A percentile compares a stretch with the other conserved stretches of the same genome.
phyloP scores from a whole-genome alignment of 2,329 filamentous ascomycete genomes.

The Penicillium sumatraense region DNA sequence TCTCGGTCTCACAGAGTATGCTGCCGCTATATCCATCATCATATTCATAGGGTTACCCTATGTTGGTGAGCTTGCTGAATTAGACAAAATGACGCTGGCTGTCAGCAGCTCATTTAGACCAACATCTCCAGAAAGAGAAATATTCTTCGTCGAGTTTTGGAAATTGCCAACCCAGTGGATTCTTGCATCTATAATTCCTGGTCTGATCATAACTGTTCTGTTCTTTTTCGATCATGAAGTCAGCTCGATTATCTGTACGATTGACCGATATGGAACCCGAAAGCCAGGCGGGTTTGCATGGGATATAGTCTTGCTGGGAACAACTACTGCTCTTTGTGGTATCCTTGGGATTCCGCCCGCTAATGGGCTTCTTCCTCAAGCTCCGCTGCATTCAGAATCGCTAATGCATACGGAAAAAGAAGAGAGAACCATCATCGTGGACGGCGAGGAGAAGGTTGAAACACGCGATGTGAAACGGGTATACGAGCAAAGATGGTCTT shows the following conservation, averaged over 20 bases:
- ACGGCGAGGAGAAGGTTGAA: conserved; percentile 43
- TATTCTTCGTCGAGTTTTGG: conserved; percentile 69
- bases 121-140: conserved; percentile 57
- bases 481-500: conserved; percentile 69
- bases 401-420: conserved; percentile 60
- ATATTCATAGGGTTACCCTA: conserved; percentile 68
- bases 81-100: conserved; percentile 63
- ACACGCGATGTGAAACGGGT: conserved; percentile 53
- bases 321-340: conserved; percentile 67
- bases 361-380: conserved; percentile 69
- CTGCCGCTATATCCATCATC: conserved; percentile 69
- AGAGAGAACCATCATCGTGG: conserved; percentile 40
- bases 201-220: conserved; percentile 66
- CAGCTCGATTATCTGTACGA: conserved; percentile 70
- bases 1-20: conserved; percentile 66
- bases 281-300: conserved; percentile 69
- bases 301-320: conserved; percentile 66
- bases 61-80: conserved; percentile 60
- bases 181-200: conserved; percentile 65
- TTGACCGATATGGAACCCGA: conserved; percentile 62
- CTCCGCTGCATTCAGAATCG: conserved; percentile 68
- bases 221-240: conserved; percentile 75
- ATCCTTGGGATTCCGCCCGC: conserved; percentile 69
- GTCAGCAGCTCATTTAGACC: conserved; percentile 63
- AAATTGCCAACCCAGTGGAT: conserved; percentile 63